Base-by-base conservation (phyloP, 2,329 filamentous ascomycete genomes). In the Diaporthe sp. region DNA sequence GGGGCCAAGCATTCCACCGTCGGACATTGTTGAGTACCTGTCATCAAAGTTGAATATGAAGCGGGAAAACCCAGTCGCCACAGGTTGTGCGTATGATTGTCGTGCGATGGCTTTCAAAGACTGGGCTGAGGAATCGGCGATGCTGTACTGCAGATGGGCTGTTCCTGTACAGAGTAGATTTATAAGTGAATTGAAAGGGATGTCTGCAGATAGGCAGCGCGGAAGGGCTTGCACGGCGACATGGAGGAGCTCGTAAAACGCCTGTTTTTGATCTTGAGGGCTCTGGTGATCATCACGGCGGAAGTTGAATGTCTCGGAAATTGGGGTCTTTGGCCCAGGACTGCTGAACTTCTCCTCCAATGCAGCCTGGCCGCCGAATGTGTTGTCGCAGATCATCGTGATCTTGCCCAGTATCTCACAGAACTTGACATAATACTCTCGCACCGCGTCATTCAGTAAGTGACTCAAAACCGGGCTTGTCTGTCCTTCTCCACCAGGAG, bases 21-120 rank as follows among this genome's bases (percentile, higher is more conserved):
- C 97, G 13, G 96, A 98, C 92, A 98, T 98, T 42, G 97, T 98
- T 1, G 96, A 95, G 82, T 99, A 99, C 33, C 96, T 92, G 78
- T 97, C 96, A 82, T 99, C 97, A 82, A 98, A 99, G 78, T 97
- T 98, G 86, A 99, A 99, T 71, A 99, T 99, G 84, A 98, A 99
- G 35, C 96, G 90, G 50, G 97, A 95, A 84, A 99, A 99, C 0
- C 97, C 96, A 84, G 97, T 98, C 0, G 96, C 98, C 4, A 99
- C 97, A 82, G 97, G 94, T 78, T 99, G 95, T 0, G 97, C 96
- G 83, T 98, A 94, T 10, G 93, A 94, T 80, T 99, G 97, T 42
- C 94, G 90, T 15, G 97, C 97, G 79, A 99, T 99, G 0, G 96
- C 96, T 82, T 98, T 98, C 22, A 99, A 85, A 1, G 97, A 98